Conservation (phyloP, 2,329 filamentous ascomycete species). For the Calonectria pseudoreteaudii region DNA sequence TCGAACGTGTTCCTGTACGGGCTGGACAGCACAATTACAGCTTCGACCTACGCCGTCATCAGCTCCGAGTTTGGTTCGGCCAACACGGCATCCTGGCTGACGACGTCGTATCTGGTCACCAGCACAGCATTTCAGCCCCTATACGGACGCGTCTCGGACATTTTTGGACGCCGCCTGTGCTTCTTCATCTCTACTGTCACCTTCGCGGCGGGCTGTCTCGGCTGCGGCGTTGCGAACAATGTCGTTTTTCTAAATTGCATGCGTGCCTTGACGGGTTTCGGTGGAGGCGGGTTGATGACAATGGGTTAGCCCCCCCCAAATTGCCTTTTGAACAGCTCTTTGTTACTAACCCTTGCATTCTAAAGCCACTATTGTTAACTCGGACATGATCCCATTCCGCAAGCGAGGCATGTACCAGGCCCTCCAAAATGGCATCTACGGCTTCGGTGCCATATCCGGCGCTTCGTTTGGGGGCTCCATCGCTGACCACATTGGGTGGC, state of each 20-base stretch:
- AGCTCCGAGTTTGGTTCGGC: constrained; percentile 79
- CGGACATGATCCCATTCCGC: constrained; percentile 71
- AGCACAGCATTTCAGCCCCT: constrained; percentile 79
- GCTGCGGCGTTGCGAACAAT: constrained; percentile 71
- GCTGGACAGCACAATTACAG: constrained; percentile 81
- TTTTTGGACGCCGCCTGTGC: constrained; percentile 71
- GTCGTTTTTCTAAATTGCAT: constrained; percentile 72
- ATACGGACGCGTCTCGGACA: constrained; percentile 78
- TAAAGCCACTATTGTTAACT: constrained; percentile 66
- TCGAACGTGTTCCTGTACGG: constrained; percentile 74
- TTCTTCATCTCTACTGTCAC: constrained; percentile 74
- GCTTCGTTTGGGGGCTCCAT: constrained; percentile 74
- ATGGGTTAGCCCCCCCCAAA: constrained; percentile 65
- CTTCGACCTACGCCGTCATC: constrained; percentile 79
- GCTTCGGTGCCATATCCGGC: constrained; percentile 72
- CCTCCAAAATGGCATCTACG: constrained; percentile 70
- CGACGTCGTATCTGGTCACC: constrained; percentile 78
- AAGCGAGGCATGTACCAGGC: constrained; percentile 70
- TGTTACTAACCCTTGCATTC: constrained; percentile 1
- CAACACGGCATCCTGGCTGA: constrained; percentile 80
- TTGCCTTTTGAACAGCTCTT: background rate
- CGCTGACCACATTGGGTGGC: constrained; percentile 74
- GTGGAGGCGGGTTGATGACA: constrained; percentile 75
- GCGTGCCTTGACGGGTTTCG: constrained; percentile 75
- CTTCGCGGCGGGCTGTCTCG: constrained; percentile 73